Base-by-base conservation (phyloP, 2,329 filamentous ascomycete genomes). In the Arthrobotrys sinensis region DNA sequence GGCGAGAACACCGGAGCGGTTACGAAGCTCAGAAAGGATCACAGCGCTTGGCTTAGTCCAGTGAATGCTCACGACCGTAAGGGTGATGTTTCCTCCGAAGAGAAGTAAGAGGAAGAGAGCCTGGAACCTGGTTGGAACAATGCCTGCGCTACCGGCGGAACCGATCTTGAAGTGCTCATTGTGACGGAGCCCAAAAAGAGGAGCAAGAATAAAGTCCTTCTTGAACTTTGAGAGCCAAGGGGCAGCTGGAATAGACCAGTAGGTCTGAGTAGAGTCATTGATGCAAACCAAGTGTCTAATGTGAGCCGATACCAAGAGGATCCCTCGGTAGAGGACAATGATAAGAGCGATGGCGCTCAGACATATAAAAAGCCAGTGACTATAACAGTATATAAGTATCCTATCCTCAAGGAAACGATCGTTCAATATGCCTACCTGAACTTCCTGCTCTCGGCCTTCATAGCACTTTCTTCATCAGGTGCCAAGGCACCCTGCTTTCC, bases 91-190 rank as follows among this genome's bases (percentile, higher is more conserved):
- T 76, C 89, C 90, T 2, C 86, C 86, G n/a, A 92, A 84, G 83
- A 95, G 95, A 32, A 89, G 84, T 24, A 88, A 62, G 16, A 96
- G 85, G 81, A 96, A 87, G 63, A 92, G 83, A 10, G 90, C 88
- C 83, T 96, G 92, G 82, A 94, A 90, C 62, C 93, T 87, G n/a
- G 91, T 92, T 0, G 93, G 93, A 16, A 96, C 85, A 0, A 93
- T 95, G 79, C 93, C 92, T 65, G 93, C 89, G 80, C 90, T 90
- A 82, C 92, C 85, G 7, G 90, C 91, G 16, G 86, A 86, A 14
- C 90, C 91, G n/a, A 94, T 84, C 82, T 91, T 90, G 80, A 93
- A 88, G 82, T 92, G 91, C 38, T 89, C 86, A 82, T 96, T 96
- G 85, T 96, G 93, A 81, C 93, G 88, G 82, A 92, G 92, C 66